Evolutionary conservation across 2,329 filamentous ascomycete species (phyloP).

Genomic region (Talaromyces sp.): DNA sequence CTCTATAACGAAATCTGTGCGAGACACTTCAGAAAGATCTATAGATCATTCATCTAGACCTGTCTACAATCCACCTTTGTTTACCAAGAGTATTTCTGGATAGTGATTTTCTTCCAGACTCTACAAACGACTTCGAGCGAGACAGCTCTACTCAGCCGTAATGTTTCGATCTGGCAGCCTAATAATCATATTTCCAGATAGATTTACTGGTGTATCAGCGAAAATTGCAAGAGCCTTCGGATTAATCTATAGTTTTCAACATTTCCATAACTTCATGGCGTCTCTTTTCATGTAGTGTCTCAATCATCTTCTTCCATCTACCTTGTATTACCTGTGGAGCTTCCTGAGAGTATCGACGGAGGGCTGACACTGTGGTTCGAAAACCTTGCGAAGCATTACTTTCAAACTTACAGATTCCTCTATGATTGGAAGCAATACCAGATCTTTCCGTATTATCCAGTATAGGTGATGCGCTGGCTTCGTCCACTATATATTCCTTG

Average conservation of each 20-base stretch:
- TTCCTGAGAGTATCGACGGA: conserved; percentile 9
- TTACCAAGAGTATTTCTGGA: no score
- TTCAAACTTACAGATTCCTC: conserved; percentile 31
- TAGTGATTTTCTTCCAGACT: no score
- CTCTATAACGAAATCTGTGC: no score
- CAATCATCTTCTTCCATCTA: conserved; percentile 10
- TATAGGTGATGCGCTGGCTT: conserved; percentile 31
- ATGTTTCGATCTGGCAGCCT: no score
- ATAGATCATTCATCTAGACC: no score
- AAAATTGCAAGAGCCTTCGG: no score
- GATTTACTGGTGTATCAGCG: no score
- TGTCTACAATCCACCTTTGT: no score
- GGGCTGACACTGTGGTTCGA: conserved; percentile 25
- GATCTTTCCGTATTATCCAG: conserved; percentile 35
- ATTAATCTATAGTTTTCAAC: conserved; percentile 18
- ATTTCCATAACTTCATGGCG: conserved; percentile 25
- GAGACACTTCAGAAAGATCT: no score
- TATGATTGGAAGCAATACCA: conserved; percentile 33
- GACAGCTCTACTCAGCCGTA: no score
- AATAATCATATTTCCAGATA: no score
- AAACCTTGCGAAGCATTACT: conserved; percentile 25
- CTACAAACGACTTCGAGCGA: no score
- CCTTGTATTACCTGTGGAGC: conserved; percentile 7
- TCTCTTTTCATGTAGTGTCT: conserved; percentile 10
- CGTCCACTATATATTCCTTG: conserved; percentile 33